A percentile compares a stretch with the other conserved stretches of the same genome.
phyloP scores from a whole-genome alignment of 371 early-diverging fungal species.

The Parasitella parasitica region DNA sequence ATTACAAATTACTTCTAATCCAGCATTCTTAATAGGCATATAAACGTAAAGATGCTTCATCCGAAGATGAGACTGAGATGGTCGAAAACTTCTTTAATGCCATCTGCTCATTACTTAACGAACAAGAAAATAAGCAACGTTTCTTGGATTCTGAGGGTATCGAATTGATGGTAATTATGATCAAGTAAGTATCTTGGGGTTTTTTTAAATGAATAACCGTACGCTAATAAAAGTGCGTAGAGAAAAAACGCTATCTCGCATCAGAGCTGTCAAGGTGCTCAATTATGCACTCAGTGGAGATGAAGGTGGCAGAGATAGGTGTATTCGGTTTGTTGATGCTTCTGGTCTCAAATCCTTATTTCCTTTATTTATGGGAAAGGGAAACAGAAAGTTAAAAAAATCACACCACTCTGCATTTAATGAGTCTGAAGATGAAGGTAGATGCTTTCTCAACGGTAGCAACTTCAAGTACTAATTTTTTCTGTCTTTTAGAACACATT shows the following conservation, averaged over 20 bases:
- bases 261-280: constrained; percentile 85
- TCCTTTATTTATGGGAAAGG: constrained; percentile 77
- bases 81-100: constrained; percentile 89
- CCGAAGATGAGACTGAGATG: constrained; percentile 84
- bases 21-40: constrained; percentile 40
- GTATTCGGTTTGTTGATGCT: constrained; percentile 74
- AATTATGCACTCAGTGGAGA: constrained; percentile 76
- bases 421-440: constrained; percentile 79
- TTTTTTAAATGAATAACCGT: not conserved
- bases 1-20: not conserved
- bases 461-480: not conserved
- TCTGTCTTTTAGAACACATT: constrained; percentile 64
- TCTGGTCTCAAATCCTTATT: constrained; percentile 81
- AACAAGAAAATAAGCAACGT: constrained; percentile 59
- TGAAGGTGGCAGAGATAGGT: constrained; percentile 51
- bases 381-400: constrained; percentile 68
- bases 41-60: constrained; percentile 76
- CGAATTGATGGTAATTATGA: constrained; percentile 89
- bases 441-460: no score
- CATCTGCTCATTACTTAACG: constrained; percentile 65
- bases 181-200: constrained; percentile 60
- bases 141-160: constrained; percentile 88
- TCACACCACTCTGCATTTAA: constrained; percentile 59
- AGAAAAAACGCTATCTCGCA: constrained; percentile 75
- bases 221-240: constrained; percentile 30